phyloP scores from a whole-genome alignment of 169 alveolate species.

The Cryptosporidium sp. region DNA sequence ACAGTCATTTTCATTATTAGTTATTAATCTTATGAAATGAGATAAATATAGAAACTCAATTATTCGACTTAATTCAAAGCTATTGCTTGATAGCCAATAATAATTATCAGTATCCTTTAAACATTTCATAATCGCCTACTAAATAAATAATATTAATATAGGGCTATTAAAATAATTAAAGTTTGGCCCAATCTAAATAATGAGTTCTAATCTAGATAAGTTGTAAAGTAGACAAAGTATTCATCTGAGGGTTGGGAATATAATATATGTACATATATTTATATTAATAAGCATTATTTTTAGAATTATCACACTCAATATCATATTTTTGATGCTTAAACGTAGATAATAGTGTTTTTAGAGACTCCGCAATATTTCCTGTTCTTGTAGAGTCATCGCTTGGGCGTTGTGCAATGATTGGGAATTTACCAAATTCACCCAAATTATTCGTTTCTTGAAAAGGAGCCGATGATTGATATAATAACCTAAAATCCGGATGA shows the following conservation, averaged over 20 bases:
- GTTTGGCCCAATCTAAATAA: no score
- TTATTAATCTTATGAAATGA: background rate
- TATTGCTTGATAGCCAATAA: background rate
- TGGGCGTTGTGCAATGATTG: background rate
- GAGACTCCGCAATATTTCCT: constrained; percentile 54
- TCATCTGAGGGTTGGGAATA: background rate
- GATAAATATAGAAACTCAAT: background rate
- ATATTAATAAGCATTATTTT: background rate
- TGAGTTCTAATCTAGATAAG: background rate
- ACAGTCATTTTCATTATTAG: constrained; percentile 38
- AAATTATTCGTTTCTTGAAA: background rate
- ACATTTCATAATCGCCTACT: background rate
- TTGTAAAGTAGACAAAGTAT: background rate
- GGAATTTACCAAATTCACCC: background rate
- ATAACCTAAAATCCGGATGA: background rate
- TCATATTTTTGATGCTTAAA: constrained; percentile 1
- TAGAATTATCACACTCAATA: background rate
- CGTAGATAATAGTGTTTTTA: constrained; percentile 52
- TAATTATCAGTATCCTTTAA: background rate
- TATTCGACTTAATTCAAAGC: background rate
- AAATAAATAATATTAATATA: background rate
- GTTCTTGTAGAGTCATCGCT: constrained; percentile 9
- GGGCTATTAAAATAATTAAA: background rate
- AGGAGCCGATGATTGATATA: background rate
- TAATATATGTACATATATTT: background rate